Conservation (phyloP, 2,329 filamentous ascomycete genomes). For the Botrytis tulipae region DNA sequence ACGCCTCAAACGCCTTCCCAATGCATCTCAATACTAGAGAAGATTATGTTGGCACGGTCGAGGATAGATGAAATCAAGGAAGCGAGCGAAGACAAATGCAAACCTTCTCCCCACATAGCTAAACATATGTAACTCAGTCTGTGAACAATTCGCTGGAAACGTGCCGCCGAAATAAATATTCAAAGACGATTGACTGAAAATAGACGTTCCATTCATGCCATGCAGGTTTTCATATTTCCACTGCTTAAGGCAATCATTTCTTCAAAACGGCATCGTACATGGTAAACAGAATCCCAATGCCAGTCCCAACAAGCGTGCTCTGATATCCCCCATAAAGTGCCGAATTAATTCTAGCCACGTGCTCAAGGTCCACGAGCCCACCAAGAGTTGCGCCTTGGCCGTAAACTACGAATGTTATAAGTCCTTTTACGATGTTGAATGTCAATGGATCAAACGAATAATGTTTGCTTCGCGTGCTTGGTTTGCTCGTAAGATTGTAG, state of each 20-base stretch:
- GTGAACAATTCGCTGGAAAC: neutral
- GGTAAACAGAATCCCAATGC: conserved; percentile 65
- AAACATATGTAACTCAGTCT: neutral
- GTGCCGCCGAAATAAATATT: neutral
- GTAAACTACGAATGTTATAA: conserved; percentile 80
- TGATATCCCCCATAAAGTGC: conserved; percentile 71
- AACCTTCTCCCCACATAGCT: neutral
- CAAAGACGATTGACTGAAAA: neutral
- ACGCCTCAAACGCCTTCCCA: conserved; percentile 19
- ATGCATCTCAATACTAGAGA: conserved; percentile 20
- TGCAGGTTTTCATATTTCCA: neutral
- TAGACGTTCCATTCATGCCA: neutral
- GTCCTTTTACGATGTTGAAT: conserved; percentile 85
- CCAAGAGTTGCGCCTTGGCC: conserved; percentile 62
- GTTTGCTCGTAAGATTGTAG: conserved; percentile 74
- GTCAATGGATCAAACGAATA: conserved; percentile 78
- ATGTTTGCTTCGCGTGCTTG: conserved; percentile 43
- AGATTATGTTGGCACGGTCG: conserved; percentile 20
- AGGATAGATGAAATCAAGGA: conserved; percentile 19
- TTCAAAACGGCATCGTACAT: conserved; percentile 76
- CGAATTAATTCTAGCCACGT: conserved; percentile 61
- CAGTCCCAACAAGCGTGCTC: conserved; percentile 65
- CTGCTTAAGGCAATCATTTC: conserved; percentile 48
- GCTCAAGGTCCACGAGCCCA: conserved; percentile 58
- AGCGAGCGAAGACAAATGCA: conserved; percentile 3